Conservation (phyloP, 2,329 filamentous ascomycete species). For the Scedosporium minutisporum region DNA sequence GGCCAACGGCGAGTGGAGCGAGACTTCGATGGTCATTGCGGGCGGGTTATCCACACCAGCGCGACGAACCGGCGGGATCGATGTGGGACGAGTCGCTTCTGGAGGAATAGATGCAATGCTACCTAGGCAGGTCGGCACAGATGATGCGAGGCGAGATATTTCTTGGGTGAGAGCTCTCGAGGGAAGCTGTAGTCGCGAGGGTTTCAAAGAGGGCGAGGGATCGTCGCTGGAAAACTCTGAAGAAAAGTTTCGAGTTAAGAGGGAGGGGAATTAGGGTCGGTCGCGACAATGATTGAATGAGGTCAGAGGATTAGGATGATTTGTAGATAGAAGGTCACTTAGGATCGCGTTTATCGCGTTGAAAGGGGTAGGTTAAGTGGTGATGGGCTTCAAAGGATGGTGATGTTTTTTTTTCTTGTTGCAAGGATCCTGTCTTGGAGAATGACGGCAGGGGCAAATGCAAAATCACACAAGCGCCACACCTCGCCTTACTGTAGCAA, state of each 20-base stretch:
- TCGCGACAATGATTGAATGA: neutral
- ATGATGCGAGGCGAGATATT: neutral
- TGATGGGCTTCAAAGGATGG: neutral
- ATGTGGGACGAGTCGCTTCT: neutral
- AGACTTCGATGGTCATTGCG: conserved; percentile 69
- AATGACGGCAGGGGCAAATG: conserved; percentile 1
- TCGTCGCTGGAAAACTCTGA: neutral
- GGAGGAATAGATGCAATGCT: neutral
- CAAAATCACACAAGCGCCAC: conserved; percentile 1
- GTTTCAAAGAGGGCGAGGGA: neutral
- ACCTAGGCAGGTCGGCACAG: neutral
- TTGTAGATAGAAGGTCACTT: neutral
- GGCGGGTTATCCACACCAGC: neutral
- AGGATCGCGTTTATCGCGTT: neutral
- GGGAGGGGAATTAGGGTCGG: neutral
- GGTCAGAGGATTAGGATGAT: neutral
- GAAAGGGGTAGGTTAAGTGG: neutral
- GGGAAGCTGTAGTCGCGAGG: neutral
- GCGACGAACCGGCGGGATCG: neutral
- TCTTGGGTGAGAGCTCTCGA: neutral
- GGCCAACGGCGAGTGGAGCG: conserved; percentile 71
- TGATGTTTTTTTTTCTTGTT: neutral
- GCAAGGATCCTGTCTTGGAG: neutral
- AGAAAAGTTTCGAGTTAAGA: neutral
- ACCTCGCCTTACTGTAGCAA: neutral